Conservation (phyloP, 2,329 filamentous ascomycete genomes). For the Botryotinia calthae region DNA sequence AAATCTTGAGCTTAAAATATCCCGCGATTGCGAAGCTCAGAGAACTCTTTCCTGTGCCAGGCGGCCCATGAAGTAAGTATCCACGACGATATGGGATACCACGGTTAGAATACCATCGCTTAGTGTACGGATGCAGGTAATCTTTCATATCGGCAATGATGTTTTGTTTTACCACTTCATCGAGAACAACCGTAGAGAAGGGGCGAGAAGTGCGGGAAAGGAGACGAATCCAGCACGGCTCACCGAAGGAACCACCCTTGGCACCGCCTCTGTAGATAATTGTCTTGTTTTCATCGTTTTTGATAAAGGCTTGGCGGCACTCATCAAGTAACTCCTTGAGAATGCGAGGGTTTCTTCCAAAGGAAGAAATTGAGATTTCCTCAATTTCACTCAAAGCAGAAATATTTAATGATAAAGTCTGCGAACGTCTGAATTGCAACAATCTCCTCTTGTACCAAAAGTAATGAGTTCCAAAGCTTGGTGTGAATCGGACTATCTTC, state of each 20-base stretch:
- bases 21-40: conserved; percentile 69
- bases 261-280: conserved; percentile 60
- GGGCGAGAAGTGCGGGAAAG: conserved; percentile 58
- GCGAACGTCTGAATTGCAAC: conserved; percentile 55
- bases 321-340: conserved; percentile 62
- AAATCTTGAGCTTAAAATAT: conserved; percentile 67
- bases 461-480: conserved; percentile 63
- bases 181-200: conserved; percentile 64
- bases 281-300: conserved; percentile 60
- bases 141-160: conserved; percentile 61
- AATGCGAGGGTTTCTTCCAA: conserved; percentile 58
- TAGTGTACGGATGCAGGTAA: conserved; percentile 60
- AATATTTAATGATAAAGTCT: conserved; percentile 47
- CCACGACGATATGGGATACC: conserved; percentile 84
- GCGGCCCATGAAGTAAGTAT: conserved; percentile 78
- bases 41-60: conserved; percentile 76
- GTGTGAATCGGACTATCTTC: conserved; percentile 56
- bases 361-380: conserved; percentile 58
- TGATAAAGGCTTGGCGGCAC: conserved; percentile 53
- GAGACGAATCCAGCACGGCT: conserved; percentile 59
- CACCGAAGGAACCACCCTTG: conserved; percentile 40
- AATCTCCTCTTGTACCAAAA: conserved; percentile 64
- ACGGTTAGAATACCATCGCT: conserved; percentile 78
- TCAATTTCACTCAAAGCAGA: conserved; percentile 51
- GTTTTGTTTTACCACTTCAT: conserved; percentile 57